Percentiles rank a stretch among this genome's conserved stretches.
Conservation (phyloP, 1,139 yeast species). For the Protomyces macrosporus region DNA sequence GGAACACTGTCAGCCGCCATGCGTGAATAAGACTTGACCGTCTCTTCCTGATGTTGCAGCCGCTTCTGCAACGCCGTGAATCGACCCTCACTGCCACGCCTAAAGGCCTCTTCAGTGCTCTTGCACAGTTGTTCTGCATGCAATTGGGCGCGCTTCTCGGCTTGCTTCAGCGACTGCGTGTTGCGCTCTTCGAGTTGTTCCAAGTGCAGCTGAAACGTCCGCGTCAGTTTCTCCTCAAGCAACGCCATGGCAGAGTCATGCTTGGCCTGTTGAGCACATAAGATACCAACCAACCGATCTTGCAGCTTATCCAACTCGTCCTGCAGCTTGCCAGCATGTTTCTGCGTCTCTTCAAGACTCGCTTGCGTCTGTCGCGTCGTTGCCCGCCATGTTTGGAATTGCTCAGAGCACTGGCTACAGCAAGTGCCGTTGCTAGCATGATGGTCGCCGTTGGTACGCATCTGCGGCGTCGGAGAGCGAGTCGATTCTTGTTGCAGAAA, state of each 20-base stretch:
- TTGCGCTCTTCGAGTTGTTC: background rate
- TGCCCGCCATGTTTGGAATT: no score
- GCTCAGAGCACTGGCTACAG: no score
- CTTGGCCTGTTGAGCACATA: background rate
- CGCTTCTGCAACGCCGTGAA: background rate
- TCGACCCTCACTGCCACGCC: background rate
- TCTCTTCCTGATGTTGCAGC: background rate
- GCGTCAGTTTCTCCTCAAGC: background rate
- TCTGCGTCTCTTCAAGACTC: background rate
- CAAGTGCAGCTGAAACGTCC: background rate
- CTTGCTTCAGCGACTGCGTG: background rate
- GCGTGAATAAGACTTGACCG: background rate
- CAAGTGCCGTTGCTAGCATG: no score
- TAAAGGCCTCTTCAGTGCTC: background rate
- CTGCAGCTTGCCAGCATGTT: background rate
- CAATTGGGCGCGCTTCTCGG: background rate
- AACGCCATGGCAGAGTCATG: slow-evolving; percentile 6
- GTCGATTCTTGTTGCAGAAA: no score
- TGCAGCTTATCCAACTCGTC: slow-evolving; percentile 1
- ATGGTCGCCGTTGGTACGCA: no score
- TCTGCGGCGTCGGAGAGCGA: no score
- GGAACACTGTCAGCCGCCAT: no score
- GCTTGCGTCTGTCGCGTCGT: no score
- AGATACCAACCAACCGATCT: background rate
- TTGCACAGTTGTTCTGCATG: background rate